Conservation (phyloP, 257 asterid genomes). For the Solanum dulcamara region DNA sequence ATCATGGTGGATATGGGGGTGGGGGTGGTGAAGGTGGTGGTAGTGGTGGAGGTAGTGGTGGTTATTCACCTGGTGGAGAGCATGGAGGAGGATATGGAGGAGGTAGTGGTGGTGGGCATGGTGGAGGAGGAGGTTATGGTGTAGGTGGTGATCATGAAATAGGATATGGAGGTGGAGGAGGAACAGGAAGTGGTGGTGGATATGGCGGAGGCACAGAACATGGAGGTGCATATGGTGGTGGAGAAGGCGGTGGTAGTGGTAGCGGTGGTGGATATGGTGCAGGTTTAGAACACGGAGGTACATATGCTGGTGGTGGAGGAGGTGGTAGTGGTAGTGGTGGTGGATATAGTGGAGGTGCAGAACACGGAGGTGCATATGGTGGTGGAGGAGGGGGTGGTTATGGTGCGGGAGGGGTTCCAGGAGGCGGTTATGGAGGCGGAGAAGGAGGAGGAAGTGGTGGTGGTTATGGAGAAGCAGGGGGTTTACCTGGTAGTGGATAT, state of each 20-base stretch:
- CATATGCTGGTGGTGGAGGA: background rate
- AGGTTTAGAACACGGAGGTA: background rate
- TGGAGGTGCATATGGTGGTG: background rate
- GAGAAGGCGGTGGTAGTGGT: background rate
- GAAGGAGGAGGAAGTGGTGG: constrained; percentile 14
- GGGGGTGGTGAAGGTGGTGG: constrained; percentile 28
- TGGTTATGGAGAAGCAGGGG: constrained; percentile 8
- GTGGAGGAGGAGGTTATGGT: constrained; percentile 7
- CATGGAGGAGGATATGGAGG: constrained; percentile 45
- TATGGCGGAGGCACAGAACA: background rate
- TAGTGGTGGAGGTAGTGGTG: constrained; percentile 31
- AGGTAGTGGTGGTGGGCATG: constrained; percentile 26
- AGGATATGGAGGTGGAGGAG: constrained; percentile 30
- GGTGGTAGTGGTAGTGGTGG: background rate
- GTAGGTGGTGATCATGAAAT: constrained; percentile 41
- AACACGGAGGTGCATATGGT: background rate
- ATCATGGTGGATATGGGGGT: constrained; percentile 11
- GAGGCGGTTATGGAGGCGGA: constrained; percentile 12
- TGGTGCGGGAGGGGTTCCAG: constrained; percentile 22
- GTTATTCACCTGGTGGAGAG: constrained; percentile 22
- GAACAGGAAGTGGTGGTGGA: constrained; percentile 12
- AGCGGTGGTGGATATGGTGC: constrained; percentile 5
- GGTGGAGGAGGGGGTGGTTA: constrained; percentile 2
- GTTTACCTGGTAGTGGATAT: background rate
- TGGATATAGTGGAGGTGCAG: background rate